phyloP scores from a whole-genome alignment of 1,284 basidiomycete species.

The Omphalotus olearius region DNA sequence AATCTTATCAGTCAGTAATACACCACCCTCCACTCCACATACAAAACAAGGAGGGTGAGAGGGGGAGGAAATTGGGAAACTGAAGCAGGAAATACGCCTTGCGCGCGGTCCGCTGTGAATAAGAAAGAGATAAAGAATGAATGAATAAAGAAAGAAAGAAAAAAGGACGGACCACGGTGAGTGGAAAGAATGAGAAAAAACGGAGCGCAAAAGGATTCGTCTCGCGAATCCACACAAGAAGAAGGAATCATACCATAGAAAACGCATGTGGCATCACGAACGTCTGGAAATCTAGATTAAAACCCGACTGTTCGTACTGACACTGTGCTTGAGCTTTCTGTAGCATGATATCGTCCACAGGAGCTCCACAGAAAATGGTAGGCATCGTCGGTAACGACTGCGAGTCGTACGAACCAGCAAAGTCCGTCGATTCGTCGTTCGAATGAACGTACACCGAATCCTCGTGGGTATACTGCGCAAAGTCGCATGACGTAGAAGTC shows the following conservation, averaged over 20 bases:
- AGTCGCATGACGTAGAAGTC: background rate
- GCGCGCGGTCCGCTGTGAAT: constrained; percentile 1
- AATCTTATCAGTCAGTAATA: constrained; percentile 9
- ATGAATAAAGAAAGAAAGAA: background rate
- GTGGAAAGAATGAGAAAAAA: no score
- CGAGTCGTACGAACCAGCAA: background rate
- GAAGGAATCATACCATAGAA: background rate
- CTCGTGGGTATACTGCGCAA: constrained; percentile 5
- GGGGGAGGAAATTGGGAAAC: background rate
- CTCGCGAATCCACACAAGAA: background rate
- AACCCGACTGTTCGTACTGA: constrained; percentile 2
- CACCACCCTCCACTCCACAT: constrained; percentile 2
- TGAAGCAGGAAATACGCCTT: constrained; percentile 7
- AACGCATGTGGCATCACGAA: background rate
- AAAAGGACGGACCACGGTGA: background rate
- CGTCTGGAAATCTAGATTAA: constrained; percentile 7
- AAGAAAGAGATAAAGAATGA: constrained; percentile 1
- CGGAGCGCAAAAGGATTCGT: no score
- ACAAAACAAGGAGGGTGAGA: constrained; percentile 3
- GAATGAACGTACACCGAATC: constrained; percentile 5
- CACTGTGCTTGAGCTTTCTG: constrained; percentile 6
- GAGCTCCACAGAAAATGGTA: background rate
- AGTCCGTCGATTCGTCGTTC: constrained; percentile 5
- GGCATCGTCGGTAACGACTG: background rate
- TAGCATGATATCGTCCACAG: constrained; percentile 5